Conservation (phyloP, 208 protist genomes). For the Leishmania martiniquensis region DNA sequence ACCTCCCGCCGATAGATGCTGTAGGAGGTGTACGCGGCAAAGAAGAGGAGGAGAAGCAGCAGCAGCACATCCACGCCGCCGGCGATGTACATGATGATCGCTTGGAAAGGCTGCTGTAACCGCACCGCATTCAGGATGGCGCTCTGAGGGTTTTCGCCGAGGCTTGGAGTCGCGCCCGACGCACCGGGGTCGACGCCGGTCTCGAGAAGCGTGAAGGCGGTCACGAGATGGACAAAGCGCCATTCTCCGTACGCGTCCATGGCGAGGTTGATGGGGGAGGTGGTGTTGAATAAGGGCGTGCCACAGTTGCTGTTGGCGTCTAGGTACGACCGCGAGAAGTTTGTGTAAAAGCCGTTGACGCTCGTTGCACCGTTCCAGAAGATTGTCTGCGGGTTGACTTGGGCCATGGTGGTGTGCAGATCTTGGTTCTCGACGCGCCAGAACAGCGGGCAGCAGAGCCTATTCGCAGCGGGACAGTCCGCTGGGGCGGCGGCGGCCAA, state of each 20-base stretch:
- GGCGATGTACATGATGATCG: slow-evolving; percentile 13
- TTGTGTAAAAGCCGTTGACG: slow-evolving; percentile 36
- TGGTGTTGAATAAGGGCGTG: slow-evolving; percentile 2
- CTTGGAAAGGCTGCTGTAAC: slow-evolving; percentile 8
- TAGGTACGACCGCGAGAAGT: slow-evolving; percentile 28
- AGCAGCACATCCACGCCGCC: slow-evolving; percentile 6
- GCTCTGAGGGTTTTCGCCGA: slow-evolving; percentile 20
- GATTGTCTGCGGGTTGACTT: slow-evolving; percentile 24
- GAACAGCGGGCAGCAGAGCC: slow-evolving; percentile 33
- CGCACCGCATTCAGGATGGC: not conserved
- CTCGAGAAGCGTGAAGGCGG: slow-evolving; percentile 24
- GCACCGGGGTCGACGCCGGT: slow-evolving; percentile 10
- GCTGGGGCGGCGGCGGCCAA: slow-evolving; percentile 13
- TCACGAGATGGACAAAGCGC: slow-evolving; percentile 26
- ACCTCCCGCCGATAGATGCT: not conserved
- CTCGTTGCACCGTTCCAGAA: slow-evolving; percentile 30
- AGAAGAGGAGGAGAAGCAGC: slow-evolving; percentile 16
- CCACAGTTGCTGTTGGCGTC: slow-evolving; percentile 29
- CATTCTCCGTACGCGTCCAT: slow-evolving; percentile 36
- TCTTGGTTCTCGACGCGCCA: slow-evolving; percentile 19
- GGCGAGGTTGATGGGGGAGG: slow-evolving; percentile 13
- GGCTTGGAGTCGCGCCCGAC: not conserved
- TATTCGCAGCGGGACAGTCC: slow-evolving; percentile 25
- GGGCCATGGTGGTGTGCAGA: slow-evolving; percentile 7
- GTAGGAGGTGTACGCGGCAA: not conserved